Evolutionary conservation across 2,329 filamentous ascomycete species (phyloP), one percentile per base, ranked within the genome.

Genomic region (Didymella pomorum): DNA sequence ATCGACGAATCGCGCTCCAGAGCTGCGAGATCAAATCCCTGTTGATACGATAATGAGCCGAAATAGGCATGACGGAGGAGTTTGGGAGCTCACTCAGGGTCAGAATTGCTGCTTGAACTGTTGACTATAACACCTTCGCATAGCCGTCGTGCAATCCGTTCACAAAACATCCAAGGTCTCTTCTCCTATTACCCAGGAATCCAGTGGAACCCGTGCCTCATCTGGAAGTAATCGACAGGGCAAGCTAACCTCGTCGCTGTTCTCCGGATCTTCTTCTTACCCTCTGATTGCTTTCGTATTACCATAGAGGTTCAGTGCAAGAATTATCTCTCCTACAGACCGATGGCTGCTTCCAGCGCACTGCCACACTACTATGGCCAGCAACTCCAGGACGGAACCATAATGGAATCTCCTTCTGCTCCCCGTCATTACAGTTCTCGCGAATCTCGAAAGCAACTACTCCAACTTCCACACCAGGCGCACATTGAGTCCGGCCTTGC

Each of bases 291-390:
- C 10, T 48, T 7, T 25, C 10, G 4, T 41, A 26, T 11, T 20
- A 16, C 16, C 16, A 29, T 16, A 55, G 21, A 46, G 55, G 60
- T 37, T 35, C 52, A 60, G 16, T 45, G 60, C 31, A 54, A 29
- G 6, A n/a, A 35, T 3, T 8, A 35, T n/a, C 31, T n/a, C 6
- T 35, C n/a, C 8, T 14, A 56, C 29, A 21, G 46, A 44, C 56
- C 41, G 60, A 73, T 73, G 71, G 67, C 71, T 56, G 23, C 45
- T 7, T 46, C 58, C 26, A 68, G 53, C 11, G 28, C 67, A 11
- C 58, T 72, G 21, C 71, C 71, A 23, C 62, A 66, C 12, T 74
- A 65, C 52, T 71, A 75, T 47, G 71, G 71, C 5, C 68, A 74
- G 45, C 63, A 62, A 37, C 64, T 73, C 52, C 59, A 67, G 48